phyloP scores from a whole-genome alignment of 768 basidiomycete genomes.

The Rossbeevera mucosa region DNA sequence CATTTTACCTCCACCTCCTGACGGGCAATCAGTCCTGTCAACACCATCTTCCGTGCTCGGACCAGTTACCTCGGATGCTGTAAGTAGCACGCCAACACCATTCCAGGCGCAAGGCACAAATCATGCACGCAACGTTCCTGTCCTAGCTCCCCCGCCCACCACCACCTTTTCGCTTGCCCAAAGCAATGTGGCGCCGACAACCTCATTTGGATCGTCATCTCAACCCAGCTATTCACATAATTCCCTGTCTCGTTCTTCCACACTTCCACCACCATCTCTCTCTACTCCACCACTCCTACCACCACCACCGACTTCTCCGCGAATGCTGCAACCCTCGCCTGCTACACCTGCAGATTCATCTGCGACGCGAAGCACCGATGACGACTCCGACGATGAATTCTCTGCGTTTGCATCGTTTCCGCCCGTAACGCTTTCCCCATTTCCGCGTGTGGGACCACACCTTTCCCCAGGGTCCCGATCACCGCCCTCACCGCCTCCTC shows the following conservation, averaged over 20 bases:
- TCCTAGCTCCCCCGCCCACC: conserved; percentile 25
- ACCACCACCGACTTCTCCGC: conserved; percentile 29
- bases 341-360: conserved; percentile 10
- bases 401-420: conserved; percentile 43
- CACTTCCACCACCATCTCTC: conserved; percentile 24
- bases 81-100: not conserved
- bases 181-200: conserved; percentile 2
- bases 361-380: conserved; percentile 1
- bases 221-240: conserved; percentile 18
- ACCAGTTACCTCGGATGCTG: not conserved
- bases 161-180: conserved; percentile 13
- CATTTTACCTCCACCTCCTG: conserved; percentile 41
- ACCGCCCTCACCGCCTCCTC: conserved; percentile 27
- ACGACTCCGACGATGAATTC: conserved; percentile 46
- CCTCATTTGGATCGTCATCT: conserved; percentile 1
- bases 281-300: conserved; percentile 28
- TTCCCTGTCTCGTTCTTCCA: conserved; percentile 16
- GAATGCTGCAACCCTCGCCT: conserved; percentile 27
- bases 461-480: conserved; percentile 18
- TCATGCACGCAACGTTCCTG: conserved; percentile 8
- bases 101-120: conserved; percentile 1
- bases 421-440: not conserved
- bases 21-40: conserved; percentile 23
- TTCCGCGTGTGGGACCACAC: conserved; percentile 5
- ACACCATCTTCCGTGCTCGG: conserved; percentile 8